Conservation (phyloP, 1,139 yeast genomes). For the Spathaspora sp. region DNA sequence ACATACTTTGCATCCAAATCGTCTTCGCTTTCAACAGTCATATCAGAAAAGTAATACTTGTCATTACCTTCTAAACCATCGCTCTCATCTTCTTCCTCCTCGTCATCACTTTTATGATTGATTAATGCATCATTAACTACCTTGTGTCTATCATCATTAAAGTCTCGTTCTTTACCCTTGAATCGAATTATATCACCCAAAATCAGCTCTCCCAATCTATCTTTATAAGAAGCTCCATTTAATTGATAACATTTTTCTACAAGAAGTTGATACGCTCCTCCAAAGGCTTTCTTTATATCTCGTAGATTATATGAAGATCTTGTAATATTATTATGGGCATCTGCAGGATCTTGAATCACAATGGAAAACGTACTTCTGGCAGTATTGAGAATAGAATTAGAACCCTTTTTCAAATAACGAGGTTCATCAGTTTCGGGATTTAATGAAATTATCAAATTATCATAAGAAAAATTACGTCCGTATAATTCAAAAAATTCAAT, state of each 20-base stretch:
- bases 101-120: constrained; percentile 22
- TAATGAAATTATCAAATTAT: constrained; percentile 66
- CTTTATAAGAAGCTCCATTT: constrained; percentile 60
- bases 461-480: constrained; percentile 89
- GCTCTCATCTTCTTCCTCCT: constrained; percentile 22
- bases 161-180: constrained; percentile 75
- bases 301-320: constrained; percentile 82
- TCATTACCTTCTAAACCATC: constrained; percentile 39
- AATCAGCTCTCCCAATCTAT: constrained; percentile 70
- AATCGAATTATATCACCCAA: constrained; percentile 79
- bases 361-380: constrained; percentile 61
- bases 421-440: constrained; percentile 48
- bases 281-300: constrained; percentile 82
- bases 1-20: constrained; percentile 14
- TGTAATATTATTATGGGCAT: constrained; percentile 75
- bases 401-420: constrained; percentile 56
- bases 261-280: constrained; percentile 85
- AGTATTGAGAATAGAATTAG: constrained; percentile 55
- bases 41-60: constrained; percentile 39
- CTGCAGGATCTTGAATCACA: constrained; percentile 91
- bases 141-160: constrained; percentile 69
- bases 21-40: constrained; percentile 42
- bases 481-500: constrained; percentile 95
- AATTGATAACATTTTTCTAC: constrained; percentile 67
- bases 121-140: constrained; percentile 63